Conservation (phyloP, 495 filamentous ascomycete species). For the Tuber melanosporum region DNA sequence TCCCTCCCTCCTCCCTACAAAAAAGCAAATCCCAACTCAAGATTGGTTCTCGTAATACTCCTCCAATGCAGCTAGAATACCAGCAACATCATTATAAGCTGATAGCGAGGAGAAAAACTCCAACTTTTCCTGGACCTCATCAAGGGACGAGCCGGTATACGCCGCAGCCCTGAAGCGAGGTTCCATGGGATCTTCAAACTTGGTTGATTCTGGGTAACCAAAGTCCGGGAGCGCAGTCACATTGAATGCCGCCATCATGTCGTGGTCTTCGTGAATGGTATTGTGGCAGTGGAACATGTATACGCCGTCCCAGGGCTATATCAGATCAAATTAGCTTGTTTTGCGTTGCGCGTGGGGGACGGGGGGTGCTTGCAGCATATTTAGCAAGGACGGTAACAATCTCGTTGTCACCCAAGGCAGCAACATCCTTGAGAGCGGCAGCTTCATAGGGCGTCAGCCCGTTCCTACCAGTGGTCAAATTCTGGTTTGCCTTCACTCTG, state of each 20-base stretch:
- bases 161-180: slow-evolving; percentile 30
- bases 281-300: slow-evolving; percentile 60
- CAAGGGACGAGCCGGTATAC: slow-evolving; percentile 7
- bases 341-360: slow-evolving; percentile 23
- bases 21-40: background rate
- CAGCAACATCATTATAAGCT: slow-evolving; percentile 22
- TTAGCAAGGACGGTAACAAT: slow-evolving; percentile 38
- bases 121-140: slow-evolving; percentile 10
- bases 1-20: too few relatives aligned
- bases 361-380: slow-evolving; percentile 43
- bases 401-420: slow-evolving; percentile 45
- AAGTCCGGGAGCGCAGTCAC: slow-evolving; percentile 47
- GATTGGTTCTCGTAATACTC: slow-evolving; percentile 23
- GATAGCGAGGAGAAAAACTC: slow-evolving; percentile 26
- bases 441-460: slow-evolving; percentile 50
- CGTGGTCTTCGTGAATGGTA: slow-evolving; percentile 56
- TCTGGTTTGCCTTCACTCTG: slow-evolving; percentile 30
- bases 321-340: slow-evolving; percentile 46
- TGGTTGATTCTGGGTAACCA: slow-evolving; percentile 49
- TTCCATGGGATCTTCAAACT: slow-evolving; percentile 44
- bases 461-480: slow-evolving; percentile 32
- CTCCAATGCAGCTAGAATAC: slow-evolving; percentile 24
- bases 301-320: slow-evolving; percentile 50
- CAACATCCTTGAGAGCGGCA: slow-evolving; percentile 52
- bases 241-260: slow-evolving; percentile 61